Evolutionary conservation across 257 asterid species (phyloP), one percentile per base, ranked within the genome.

Genomic region (Anisodus acutangulus): DNA sequence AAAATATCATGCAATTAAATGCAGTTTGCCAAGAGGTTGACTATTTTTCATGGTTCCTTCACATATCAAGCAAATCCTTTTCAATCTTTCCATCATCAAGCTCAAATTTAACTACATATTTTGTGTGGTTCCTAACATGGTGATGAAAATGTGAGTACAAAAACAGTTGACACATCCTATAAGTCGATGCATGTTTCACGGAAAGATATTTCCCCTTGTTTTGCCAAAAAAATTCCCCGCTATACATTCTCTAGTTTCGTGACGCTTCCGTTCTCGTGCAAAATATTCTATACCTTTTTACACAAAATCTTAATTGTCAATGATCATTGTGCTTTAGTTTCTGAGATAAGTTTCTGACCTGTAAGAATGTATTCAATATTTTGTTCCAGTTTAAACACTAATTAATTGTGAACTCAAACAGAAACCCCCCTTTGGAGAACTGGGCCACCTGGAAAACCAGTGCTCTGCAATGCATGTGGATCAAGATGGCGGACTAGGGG

Each of bases 391-490:
- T 45, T 63, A 71, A 67, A 63, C 31, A 82, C 16, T 71, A 67
- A 47, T 7, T 3, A 47, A 53, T 47, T 67, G 64, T 51, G 41
- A 22, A 22, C 58, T 45, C 47, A 60, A 58, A 11, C 66, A 88
- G 88, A 31, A 19, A 81, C 88, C 22, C 84, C 82, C 22, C 84
- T 81, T 2, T 88, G 90, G 90, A 86, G 88, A 35, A 9, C 26
- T 5, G 86, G 90, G 45, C 90, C 90, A 16, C 70, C 85, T 11
- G 85, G 82, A 66, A 86, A 88, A 15, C 90, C 87, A 35, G 85
- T 86, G 19, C 85, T 88, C 3, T 86, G 90, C 86, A 84, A 88
- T 76, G 86, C 87, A 49, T 88, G 90, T 62, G 90, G 86, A 86
- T 37, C 86, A 10, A 59, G 90, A 63, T 86, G 89, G 89, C 76